Evolutionary conservation across 140 eudicot genomes (phyloP).

Genomic region (Anethum foeniculum): DNA sequence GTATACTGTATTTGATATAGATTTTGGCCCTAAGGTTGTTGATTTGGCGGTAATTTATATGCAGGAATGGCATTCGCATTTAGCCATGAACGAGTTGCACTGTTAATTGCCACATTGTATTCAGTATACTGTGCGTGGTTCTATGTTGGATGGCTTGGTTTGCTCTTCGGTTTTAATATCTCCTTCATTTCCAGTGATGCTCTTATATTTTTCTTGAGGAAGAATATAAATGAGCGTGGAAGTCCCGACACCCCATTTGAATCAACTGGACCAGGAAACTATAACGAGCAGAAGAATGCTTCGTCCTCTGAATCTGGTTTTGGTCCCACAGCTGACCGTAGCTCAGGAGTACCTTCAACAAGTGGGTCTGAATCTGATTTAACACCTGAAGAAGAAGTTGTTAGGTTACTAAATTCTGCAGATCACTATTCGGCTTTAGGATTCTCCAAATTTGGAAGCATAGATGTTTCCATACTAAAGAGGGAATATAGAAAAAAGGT

Average conservation of each 20-base stretch:
- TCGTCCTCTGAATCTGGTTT: conserved; percentile 40
- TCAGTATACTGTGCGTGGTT: conserved; percentile 81
- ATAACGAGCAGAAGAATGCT: conserved; percentile 36
- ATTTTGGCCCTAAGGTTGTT: conserved; percentile 20
- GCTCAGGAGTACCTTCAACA: conserved; percentile 76
- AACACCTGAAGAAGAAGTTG: conserved; percentile 87
- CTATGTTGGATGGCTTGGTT: conserved; percentile 80
- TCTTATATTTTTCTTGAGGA: conserved; percentile 54
- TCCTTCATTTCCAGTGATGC: conserved; percentile 88
- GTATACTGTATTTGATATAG: background rate
- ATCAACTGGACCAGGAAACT: conserved; percentile 54
- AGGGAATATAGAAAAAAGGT: conserved; percentile 92
- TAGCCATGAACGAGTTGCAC: conserved; percentile 60
- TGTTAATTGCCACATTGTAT: conserved; percentile 52
- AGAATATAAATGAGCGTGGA: conserved; percentile 51
- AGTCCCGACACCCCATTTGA: conserved; percentile 40
- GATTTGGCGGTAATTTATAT: conserved; percentile 16
- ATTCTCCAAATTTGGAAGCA: conserved; percentile 57
- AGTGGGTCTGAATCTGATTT: conserved; percentile 81
- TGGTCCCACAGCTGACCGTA: conserved; percentile 47
- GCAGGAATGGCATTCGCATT: conserved; percentile 64
- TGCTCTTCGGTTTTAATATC: conserved; percentile 52
- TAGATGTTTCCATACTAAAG: conserved; percentile 67
- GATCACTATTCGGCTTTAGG: conserved; percentile 96
- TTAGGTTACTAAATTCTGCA: conserved; percentile 66